Evolutionary conservation across 352 stramenopile species (phyloP), one percentile per base, ranked within the genome.

Genomic region (Globisporangium sylvaticum): DNA sequence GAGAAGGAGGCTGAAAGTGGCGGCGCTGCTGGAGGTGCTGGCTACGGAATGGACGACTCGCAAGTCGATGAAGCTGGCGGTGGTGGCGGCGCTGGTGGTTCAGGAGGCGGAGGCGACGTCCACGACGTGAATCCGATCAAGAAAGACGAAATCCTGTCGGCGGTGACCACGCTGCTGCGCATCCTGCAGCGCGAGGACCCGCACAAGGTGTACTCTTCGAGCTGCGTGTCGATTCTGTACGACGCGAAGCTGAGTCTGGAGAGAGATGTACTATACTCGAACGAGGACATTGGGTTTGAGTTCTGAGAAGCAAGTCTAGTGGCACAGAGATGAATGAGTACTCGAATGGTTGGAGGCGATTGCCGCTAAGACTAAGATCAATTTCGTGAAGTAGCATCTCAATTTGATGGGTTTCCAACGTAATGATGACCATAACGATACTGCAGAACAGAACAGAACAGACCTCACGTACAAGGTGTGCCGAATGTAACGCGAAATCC

Each of bases 41-140:
- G 59, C n/a, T 72, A 68, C 48, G 60, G 68, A 69, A 62, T 75
- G 39, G 69, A 84, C 12, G 31, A 57, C 7, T 69, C 55, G 12
- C 71, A 77, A 4, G 72, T 77, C 4, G 66, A 53, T 2, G 72
- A 67, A 15, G 71, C 75, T 8, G 73, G 80, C 10, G 68, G 55
- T 15, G 44, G 60, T 0, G 65, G 61, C 12, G 59, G 62, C 15
- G 61, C 71, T 14, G 74, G 54, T 55, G 15, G 39, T 9, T 48
- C 39, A n/a, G 77, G 72, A 0, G 60, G 37, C 12, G 37, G 72
- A n/a, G 69, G 68, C 18, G 83, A 91, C n/a, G 70, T 88, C 22
- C 88, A 96, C 53, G 88, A 96, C 50, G 84, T 93, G 54, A 88
- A 91, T 50, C 86, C 88, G 4, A 88, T 96, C 65, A 86, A 79